Base-by-base conservation (phyloP, 2,329 filamentous ascomycete species). In the Catunica adiposa region DNA sequence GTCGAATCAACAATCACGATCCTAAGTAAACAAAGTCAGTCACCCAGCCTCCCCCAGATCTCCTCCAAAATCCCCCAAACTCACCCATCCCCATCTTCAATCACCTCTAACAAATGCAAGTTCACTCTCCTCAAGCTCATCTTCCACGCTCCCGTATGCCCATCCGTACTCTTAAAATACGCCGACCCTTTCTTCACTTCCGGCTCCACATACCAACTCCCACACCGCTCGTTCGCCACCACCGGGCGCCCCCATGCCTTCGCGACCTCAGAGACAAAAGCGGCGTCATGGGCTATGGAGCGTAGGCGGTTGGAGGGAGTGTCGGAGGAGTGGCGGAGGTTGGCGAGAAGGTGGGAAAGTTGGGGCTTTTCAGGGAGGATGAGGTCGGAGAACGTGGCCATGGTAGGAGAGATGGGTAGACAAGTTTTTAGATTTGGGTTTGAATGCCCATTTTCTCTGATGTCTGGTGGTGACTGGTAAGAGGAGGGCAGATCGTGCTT, bases 111-210 rank as follows among this genome's bases (percentile, higher is more conserved):
- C 15, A 97, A 66, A 61, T 94, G 86, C 62, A 95, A 65, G 65
- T 98, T 98, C 63, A 97, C 69, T 61, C 92, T 75, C 60, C 92
- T 73, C 22, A 83, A 77, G 68, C 86, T 95, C 65, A 97, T 95
- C 59, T 82, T 79, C 92, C 92, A 98, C 64, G 94, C 82, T 7
- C 86, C 83, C 54, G 82, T 81, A 67, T 98, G 92, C 1, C 92
- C 92, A 69, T 98, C 92, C 1, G 92, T 98, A 69, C 87, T 94
- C 74, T 98, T 98, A 70, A 97, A 98, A 69, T 97, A 98, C 31
- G 84, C 86, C 61, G 85, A 89, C 31, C 79, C 85, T 1, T 66
- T 69, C 68, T 90, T 92, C 25, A 64, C 64, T 6, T 67, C 67
- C 0, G 83, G 83, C 34, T 73, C 69, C 25, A 97, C 84, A 66